These are phyloP conservation scores for Dimargaris cristalligena DNA, from an alignment of 192 early-diverging fungal species.

Conservation along the genomic window DNA sequence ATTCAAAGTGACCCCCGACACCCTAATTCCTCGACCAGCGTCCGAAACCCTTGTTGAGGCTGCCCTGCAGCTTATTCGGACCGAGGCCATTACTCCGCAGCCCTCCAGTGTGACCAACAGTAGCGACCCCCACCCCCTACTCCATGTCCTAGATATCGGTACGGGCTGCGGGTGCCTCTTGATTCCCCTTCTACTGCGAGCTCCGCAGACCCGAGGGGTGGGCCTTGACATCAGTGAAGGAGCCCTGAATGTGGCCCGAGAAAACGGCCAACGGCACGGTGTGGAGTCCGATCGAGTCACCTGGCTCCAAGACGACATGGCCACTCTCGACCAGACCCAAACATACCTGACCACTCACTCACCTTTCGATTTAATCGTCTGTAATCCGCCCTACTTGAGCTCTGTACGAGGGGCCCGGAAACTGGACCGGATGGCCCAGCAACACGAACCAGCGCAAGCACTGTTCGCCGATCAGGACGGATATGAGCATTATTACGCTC, in stretches of 20 bases:
- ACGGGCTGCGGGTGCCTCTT: slow-evolving; percentile 60
- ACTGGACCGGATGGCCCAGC: slow-evolving; percentile 20
- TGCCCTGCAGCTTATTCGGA: slow-evolving; percentile 17
- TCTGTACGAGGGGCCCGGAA: slow-evolving; percentile 17
- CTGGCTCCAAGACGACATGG: slow-evolving; percentile 28
- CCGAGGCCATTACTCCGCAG: neutral
- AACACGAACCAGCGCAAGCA: slow-evolving; percentile 44
- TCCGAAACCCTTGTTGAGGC: slow-evolving; percentile 48
- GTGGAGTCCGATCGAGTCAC: slow-evolving; percentile 17
- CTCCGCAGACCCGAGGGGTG: slow-evolving; percentile 22
- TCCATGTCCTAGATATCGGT: slow-evolving; percentile 44
- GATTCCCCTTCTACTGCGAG: slow-evolving; percentile 31
- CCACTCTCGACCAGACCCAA: slow-evolving; percentile 18
- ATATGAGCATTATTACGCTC: slow-evolving; percentile 35
- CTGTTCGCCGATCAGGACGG: slow-evolving; percentile 44
- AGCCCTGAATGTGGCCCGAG: slow-evolving; percentile 32
- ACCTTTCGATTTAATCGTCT: slow-evolving; percentile 42
- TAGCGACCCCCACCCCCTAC: slow-evolving; percentile 4
- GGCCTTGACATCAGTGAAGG: slow-evolving; percentile 46
- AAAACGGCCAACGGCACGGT: slow-evolving; percentile 25
- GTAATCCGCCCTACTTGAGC: slow-evolving; percentile 59
- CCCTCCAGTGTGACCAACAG: neutral
- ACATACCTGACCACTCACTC: slow-evolving; percentile 10
- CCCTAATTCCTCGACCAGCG: slow-evolving; percentile 52
- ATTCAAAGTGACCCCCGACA: slow-evolving; percentile 40